A percentile compares a stretch with the other conserved stretches of the same genome.
Conservation (phyloP, 495 filamentous ascomycete species). For the Podospora comata region DNA sequence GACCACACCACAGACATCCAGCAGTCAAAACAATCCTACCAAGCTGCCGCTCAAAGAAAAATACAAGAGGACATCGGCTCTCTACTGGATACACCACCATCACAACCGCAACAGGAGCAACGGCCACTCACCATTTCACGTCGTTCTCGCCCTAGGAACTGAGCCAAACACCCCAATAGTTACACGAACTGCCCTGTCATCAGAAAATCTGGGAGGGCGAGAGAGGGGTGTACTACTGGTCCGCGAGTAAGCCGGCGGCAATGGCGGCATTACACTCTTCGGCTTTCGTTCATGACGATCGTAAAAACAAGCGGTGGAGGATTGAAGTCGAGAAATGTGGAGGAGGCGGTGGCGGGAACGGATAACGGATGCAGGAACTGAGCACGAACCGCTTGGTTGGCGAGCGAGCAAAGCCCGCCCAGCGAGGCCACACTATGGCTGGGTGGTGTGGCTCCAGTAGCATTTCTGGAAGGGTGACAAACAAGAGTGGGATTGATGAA, state of each 20-base stretch:
- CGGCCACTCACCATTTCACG: neutral
- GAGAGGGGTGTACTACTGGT: no score
- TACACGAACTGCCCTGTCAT: no score
- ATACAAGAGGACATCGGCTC: neutral
- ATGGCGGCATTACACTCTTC: no score
- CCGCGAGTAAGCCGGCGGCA: no score
- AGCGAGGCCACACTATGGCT: neutral
- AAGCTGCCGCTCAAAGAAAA: constrained; percentile 15
- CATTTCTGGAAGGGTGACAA: neutral
- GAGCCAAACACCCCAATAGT: no score
- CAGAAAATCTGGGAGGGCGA: no score
- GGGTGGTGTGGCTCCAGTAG: neutral
- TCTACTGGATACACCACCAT: neutral
- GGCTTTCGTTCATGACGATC: no score
- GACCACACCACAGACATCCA: constrained; percentile 16
- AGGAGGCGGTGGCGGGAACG: neutral
- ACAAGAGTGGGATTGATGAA: neutral
- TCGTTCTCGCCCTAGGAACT: no score
- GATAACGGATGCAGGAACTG: neutral
- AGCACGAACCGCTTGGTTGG: neutral
- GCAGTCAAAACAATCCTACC: constrained; percentile 6
- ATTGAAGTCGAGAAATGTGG: neutral
- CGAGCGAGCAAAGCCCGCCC: neutral
- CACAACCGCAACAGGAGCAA: neutral
- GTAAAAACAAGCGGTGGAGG: neutral